Percentiles rank a stretch among this genome's conserved stretches.
Evolutionary conservation across 2,329 filamentous ascomycete species (phyloP).

Genomic region (Parafenestella ontariensis): DNA sequence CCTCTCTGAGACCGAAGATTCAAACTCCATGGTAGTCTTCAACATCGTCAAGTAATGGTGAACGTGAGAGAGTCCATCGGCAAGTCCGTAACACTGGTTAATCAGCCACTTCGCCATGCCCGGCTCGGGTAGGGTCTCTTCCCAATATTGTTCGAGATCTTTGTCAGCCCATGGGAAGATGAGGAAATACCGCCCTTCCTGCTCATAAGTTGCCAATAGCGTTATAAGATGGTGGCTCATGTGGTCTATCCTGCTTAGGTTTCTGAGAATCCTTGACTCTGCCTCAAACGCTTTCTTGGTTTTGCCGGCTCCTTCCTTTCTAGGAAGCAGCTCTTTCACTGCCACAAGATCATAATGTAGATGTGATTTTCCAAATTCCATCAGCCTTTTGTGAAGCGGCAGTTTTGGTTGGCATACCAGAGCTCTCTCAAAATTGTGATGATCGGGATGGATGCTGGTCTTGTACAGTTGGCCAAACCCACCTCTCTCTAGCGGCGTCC

Average conservation of each 20-base stretch:
- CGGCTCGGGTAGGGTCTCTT: too few relatives aligned
- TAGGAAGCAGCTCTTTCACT: neutral
- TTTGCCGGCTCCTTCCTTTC: too few relatives aligned
- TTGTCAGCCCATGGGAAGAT: conserved; percentile 16
- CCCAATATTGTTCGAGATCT: conserved; percentile 1
- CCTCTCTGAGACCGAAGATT: neutral
- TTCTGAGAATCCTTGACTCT: too few relatives aligned
- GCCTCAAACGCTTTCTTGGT: too few relatives aligned
- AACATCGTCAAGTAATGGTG: neutral
- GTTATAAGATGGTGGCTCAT: too few relatives aligned
- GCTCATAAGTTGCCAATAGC: too few relatives aligned
- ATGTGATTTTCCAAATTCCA: conserved; percentile 1
- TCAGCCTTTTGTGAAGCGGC: too few relatives aligned
- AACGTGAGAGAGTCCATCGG: neutral
- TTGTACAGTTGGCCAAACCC: conserved; percentile 1
- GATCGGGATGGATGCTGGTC: neutral
- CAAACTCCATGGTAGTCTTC: neutral
- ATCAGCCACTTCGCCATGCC: too few relatives aligned
- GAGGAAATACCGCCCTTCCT: neutral
- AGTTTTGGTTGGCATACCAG: too few relatives aligned
- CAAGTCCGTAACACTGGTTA: neutral
- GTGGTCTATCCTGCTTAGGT: too few relatives aligned
- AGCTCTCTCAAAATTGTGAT: neutral
- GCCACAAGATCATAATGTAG: neutral
- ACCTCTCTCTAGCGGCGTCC: neutral